phyloP scores from a whole-genome alignment of 2,329 filamentous ascomycete species.

The Tolypocladium tundrense region DNA sequence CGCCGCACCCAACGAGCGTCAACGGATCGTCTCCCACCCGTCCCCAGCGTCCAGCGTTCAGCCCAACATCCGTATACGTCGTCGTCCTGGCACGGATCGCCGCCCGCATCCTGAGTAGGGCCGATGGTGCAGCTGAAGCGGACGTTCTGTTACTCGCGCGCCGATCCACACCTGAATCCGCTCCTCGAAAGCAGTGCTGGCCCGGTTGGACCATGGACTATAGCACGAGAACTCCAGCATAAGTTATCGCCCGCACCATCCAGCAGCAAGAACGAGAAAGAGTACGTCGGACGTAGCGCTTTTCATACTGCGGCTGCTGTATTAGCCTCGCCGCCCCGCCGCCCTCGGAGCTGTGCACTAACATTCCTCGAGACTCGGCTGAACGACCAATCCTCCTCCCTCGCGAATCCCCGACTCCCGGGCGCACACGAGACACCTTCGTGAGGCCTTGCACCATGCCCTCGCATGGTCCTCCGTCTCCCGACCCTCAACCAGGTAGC shows the following conservation, averaged over 20 bases:
- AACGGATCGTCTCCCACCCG: background rate
- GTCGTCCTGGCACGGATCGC: background rate
- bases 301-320: background rate
- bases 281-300: background rate
- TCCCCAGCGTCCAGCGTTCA: background rate
- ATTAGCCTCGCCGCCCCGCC: background rate
- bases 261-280: background rate
- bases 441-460: slow-evolving; percentile 17
- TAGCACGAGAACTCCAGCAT: background rate
- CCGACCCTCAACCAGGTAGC: slow-evolving; percentile 35
- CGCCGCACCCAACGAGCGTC: background rate
- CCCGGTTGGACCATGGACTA: background rate
- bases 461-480: slow-evolving; percentile 40
- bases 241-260: background rate
- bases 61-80: background rate
- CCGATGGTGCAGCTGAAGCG: background rate
- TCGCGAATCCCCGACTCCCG: background rate
- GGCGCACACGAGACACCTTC: background rate
- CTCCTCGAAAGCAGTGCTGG: background rate
- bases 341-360: background rate
- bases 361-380: background rate
- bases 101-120: background rate
- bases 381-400: background rate
- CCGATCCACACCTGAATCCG: background rate
- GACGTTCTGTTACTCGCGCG: background rate